Conservation (phyloP, 2,329 filamentous ascomycete genomes). For the Hymenotorrendiella dingleyae region DNA sequence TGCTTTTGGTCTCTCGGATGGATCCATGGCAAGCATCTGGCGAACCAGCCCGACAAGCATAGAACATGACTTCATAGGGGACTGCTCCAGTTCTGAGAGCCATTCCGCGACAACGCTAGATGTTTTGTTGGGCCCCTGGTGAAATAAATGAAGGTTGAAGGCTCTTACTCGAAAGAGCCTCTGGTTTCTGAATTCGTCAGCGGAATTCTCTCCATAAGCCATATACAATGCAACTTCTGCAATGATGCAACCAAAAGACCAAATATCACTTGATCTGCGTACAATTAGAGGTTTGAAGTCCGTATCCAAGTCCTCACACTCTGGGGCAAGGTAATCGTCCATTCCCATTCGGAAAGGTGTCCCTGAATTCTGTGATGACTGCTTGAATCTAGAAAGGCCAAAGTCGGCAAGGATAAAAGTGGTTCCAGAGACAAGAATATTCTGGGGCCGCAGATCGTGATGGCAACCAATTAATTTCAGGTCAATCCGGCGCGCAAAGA, state of each 20-base stretch:
- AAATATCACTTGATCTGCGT: background rate
- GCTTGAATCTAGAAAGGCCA: conserved; percentile 22
- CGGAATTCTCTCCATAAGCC: background rate
- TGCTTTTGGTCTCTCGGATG: background rate
- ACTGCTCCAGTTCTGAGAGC: background rate
- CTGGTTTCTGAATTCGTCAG: background rate
- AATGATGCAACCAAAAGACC: background rate
- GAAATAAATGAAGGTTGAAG: background rate
- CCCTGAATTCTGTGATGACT: conserved; percentile 8
- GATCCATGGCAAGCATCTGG: background rate
- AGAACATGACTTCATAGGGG: background rate
- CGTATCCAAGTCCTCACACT: conserved; percentile 3
- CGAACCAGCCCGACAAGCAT: background rate
- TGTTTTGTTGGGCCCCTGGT: background rate
- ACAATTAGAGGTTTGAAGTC: background rate
- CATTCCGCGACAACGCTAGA: background rate
- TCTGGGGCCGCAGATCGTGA: conserved; percentile 27
- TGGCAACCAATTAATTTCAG: conserved; percentile 27
- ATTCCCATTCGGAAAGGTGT: conserved; percentile 10
- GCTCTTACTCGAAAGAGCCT: background rate
- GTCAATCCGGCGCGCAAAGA: conserved; percentile 12
- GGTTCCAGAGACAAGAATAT: conserved; percentile 23
- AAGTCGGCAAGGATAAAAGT: conserved; percentile 29
- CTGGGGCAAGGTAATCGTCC: conserved; percentile 24
- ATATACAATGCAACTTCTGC: background rate